Base-by-base conservation (phyloP, 257 asterid species). In the Solanum okadae region DNA sequence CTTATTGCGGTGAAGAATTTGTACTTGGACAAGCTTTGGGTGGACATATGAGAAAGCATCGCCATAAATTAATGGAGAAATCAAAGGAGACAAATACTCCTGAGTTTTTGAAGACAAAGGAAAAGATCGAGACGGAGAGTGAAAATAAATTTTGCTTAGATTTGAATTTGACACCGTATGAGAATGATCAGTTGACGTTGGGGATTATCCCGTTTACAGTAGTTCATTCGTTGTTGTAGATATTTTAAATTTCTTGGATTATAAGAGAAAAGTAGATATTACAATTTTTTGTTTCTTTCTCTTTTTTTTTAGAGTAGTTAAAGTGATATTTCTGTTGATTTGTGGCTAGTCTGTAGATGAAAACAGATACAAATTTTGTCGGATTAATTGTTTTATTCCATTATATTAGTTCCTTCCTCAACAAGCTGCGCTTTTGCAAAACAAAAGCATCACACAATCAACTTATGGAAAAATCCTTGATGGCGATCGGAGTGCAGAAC, bases 131-230 rank as follows among this genome's bases (percentile, higher is more conserved):
- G 6, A 40, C 33, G n/a, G 22, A 38, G 27, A 52, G 59, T 10
- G 76, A 33, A 12, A 89, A 89, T 11, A 78, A 40, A 10, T 88
- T 88, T 13, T 85, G 86, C 2, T 67, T 91, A 44, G 93, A 91
- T 88, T 86, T 91, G 78, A 91, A 89, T 15, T 83, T 89, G 90
- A 88, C 86, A 10, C 91, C 93, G 1, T 65, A 15, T 29, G 89
- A 89, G 89, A 91, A 91, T 49, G 93, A 88, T 33, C 67, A 61
- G 68, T 63, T 89, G 89, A 77, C 70, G 68, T 71, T 72, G 29
- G 67, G 33, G 27, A 77, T 65, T 44, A 44, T 79, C 8, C 85
- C 85, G 5, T 29, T 46, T 44, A 79, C 25, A 44, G 65, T 42
- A 79, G 37, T 79, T 79, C 63, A 42, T 44, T 79, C 65, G 15